These are phyloP conservation scores for Leishmania aethiopica DNA, from an alignment of 208 protist genomes.

Conservation along the genomic window DNA sequence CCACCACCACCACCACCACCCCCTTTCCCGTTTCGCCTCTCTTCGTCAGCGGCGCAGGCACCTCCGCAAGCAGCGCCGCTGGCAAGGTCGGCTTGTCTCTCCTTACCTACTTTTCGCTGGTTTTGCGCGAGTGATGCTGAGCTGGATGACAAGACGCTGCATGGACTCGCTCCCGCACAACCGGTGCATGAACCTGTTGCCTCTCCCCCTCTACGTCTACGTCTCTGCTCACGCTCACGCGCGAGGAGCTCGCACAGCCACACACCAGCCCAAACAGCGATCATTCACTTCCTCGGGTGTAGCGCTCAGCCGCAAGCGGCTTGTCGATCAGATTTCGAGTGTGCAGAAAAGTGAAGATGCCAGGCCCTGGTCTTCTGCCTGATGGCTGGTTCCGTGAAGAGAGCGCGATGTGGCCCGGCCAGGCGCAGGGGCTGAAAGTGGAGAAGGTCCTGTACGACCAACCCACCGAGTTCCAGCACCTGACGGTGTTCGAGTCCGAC, in stretches of 20 bases:
- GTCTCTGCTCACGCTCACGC: not conserved
- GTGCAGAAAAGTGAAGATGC: constrained; percentile 30
- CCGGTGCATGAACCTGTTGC: not conserved
- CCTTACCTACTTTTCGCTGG: too few species aligned
- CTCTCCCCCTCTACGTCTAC: not conserved
- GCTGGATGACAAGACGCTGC: too few species aligned
- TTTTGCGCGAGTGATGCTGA: too few species aligned
- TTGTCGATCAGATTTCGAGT: not conserved
- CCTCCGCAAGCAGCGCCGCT: too few species aligned
- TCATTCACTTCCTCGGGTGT: not conserved
- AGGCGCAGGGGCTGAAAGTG: constrained; percentile 87
- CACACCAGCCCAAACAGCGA: not conserved
- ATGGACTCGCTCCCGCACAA: not conserved
- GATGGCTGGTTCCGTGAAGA: constrained; percentile 94
- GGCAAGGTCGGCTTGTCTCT: too few species aligned
- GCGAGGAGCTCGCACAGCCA: not conserved
- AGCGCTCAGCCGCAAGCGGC: not conserved
- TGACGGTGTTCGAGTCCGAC: constrained; percentile 88
- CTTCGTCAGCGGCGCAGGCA: not conserved
- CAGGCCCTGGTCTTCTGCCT: constrained; percentile 68
- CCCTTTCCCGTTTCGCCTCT: too few species aligned
- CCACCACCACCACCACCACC: too few species aligned
- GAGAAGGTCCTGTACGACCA: constrained; percentile 88
- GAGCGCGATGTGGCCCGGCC: constrained; percentile 88
- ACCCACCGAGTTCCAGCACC: constrained; percentile 84